phyloP scores from a whole-genome alignment of 495 filamentous ascomycete species.

The Penicillium roqueforti region DNA sequence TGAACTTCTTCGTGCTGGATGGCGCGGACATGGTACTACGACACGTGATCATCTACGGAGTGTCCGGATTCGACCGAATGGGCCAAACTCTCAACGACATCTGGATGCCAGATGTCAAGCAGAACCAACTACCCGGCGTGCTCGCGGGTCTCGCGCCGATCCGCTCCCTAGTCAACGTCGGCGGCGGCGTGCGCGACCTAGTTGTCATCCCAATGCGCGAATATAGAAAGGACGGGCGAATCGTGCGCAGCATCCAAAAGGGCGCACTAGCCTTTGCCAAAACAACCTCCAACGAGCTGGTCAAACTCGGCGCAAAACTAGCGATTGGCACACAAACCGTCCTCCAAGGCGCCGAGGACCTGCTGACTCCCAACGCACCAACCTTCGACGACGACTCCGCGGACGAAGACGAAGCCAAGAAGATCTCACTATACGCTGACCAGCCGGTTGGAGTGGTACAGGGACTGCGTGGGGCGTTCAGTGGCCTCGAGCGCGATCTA shows the following conservation, averaged over 20 bases:
- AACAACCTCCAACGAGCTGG: constrained; percentile 85
- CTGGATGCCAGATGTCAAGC: constrained; percentile 93
- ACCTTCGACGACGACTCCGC: constrained; percentile 43
- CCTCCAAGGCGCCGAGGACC: constrained; percentile 79
- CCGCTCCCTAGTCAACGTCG: constrained; percentile 83
- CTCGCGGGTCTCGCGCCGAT: constrained; percentile 88
- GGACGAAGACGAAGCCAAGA: constrained; percentile 63
- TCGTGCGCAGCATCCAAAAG: constrained; percentile 87
- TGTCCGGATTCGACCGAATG: constrained; percentile 83
- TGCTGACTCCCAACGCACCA: constrained; percentile 49
- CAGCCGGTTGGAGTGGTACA: constrained; percentile 85
- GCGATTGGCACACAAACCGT: constrained; percentile 92
- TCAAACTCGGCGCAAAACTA: constrained; percentile 89
- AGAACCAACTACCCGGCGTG: constrained; percentile 83
- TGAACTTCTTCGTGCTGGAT: constrained; percentile 97
- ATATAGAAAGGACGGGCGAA: constrained; percentile 88
- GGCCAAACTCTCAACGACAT: constrained; percentile 87
- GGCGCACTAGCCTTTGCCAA: constrained; percentile 84
- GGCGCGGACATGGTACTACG: constrained; percentile 79
- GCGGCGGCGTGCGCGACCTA: constrained; percentile 77
- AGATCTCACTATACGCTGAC: constrained; percentile 86
- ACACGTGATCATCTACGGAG: constrained; percentile 87
- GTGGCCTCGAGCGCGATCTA: constrained; percentile 80
- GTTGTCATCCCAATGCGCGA: constrained; percentile 86
- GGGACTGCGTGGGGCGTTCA: constrained; percentile 76